These are phyloP conservation scores for Linum lewisii DNA, from an alignment of 345 rosid genomes.

Conservation along the genomic window DNA sequence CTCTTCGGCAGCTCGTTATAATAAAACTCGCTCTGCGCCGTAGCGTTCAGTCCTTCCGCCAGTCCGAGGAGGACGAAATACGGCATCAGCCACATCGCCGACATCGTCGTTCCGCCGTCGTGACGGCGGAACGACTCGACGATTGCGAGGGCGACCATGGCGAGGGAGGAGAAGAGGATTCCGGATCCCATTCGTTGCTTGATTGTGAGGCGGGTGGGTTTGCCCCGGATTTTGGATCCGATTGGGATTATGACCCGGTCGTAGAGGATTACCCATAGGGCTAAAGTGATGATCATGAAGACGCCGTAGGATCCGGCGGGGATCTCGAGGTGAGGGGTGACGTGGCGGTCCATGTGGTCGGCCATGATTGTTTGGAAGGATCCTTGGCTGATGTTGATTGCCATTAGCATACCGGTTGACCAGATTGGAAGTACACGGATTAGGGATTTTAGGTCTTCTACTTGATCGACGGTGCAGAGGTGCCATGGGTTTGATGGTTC, in stretches of 20 bases:
- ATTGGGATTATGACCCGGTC: not conserved
- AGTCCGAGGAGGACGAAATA: not conserved
- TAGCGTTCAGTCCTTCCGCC: not conserved
- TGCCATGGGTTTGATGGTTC: not conserved
- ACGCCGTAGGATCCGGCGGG: not conserved
- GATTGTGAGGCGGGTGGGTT: not conserved
- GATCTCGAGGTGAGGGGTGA: not conserved
- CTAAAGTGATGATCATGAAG: not conserved
- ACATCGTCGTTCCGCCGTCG: not conserved
- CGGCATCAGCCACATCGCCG: not conserved
- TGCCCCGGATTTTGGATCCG: not conserved
- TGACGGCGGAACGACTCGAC: not conserved
- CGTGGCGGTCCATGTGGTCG: not conserved
- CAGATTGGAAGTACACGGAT: not conserved
- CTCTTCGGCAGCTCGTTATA: not conserved
- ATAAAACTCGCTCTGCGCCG: not conserved
- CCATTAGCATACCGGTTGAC: not conserved
- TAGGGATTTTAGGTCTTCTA: not conserved
- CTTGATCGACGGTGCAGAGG: slow-evolving; percentile 3
- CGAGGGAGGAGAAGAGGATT: not conserved
- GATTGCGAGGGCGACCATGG: not conserved
- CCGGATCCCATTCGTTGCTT: not conserved
- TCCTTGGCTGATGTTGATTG: not conserved
- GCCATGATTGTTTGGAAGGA: not conserved
- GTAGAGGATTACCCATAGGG: not conserved